These are phyloP conservation scores for Auxenochlorella pyrenoidosa DNA, from an alignment of 139 green algal genomes.

Conservation along the genomic window DNA sequence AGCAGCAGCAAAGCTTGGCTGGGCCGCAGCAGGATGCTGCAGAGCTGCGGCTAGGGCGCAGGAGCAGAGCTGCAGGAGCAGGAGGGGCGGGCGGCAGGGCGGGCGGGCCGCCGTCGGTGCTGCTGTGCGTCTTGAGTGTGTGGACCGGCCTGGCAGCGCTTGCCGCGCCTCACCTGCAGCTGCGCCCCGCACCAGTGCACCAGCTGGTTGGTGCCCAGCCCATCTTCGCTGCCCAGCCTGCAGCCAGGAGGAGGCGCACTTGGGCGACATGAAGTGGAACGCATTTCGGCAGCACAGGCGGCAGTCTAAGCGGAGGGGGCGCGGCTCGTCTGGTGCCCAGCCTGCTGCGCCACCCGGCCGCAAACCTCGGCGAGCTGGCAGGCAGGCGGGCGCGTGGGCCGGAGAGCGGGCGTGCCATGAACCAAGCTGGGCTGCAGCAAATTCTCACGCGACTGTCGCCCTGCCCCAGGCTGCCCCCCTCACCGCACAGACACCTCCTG, in stretches of 20 bases:
- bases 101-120: background rate
- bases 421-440: background rate
- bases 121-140: background rate
- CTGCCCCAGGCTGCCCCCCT: background rate
- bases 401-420: too few relatives aligned
- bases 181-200: slow-evolving; percentile 91
- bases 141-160: background rate
- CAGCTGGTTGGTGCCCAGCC: slow-evolving; percentile 82
- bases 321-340: background rate
- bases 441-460: background rate
- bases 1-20: background rate
- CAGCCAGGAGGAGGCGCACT: too few relatives aligned
- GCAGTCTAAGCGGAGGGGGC: background rate
- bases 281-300: too few relatives aligned
- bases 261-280: too few relatives aligned
- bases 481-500: slow-evolving; percentile 28
- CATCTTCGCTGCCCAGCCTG: slow-evolving; percentile 68
- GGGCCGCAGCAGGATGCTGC: too few relatives aligned
- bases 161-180: slow-evolving; percentile 61
- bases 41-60: too few relatives aligned
- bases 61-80: too few relatives aligned
- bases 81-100: too few relatives aligned
- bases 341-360: background rate
- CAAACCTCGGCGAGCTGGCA: background rate
- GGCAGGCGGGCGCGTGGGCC: too few relatives aligned